Percentiles rank a stretch among this genome's conserved stretches.
These are phyloP conservation scores for Penicillium nordicum DNA, from an alignment of 2,329 filamentous ascomycete genomes.

Conservation along the genomic window DNA sequence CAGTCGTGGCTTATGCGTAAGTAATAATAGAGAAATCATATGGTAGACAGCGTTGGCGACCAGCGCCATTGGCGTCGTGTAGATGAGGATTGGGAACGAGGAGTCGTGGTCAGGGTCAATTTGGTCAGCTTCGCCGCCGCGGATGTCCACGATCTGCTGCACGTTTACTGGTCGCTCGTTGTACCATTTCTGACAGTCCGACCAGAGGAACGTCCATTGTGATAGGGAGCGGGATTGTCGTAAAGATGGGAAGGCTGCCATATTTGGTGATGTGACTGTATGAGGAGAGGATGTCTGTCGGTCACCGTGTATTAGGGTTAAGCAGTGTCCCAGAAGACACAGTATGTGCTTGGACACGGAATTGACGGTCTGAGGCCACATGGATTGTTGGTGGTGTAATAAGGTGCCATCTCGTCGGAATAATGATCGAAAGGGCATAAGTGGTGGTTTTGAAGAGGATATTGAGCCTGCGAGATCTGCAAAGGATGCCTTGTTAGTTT, in stretches of 20 bases:
- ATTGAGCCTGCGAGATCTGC: conserved; percentile 24
- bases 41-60: conserved; percentile 26
- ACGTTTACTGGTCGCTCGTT: conserved; percentile 21
- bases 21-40: conserved; percentile 21
- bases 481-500: not conserved
- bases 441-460: conserved; percentile 12
- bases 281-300: conserved; percentile 9
- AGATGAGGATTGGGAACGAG: conserved; percentile 27
- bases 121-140: conserved; percentile 24
- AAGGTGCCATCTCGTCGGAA: conserved; percentile 18
- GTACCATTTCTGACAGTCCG: conserved; percentile 27
- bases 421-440: conserved; percentile 18
- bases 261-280: conserved; percentile 6
- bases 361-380: conserved; percentile 7
- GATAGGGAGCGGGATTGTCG: conserved; percentile 21
- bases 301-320: conserved; percentile 17
- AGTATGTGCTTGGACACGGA: conserved; percentile 19
- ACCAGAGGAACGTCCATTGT: conserved; percentile 26
- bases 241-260: conserved; percentile 16
- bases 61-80: conserved; percentile 27
- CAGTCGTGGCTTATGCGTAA: conserved; percentile 24
- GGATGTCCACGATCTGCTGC: conserved; percentile 24
- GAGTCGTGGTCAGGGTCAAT: conserved; percentile 22
- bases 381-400: conserved; percentile 2
- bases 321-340: conserved; percentile 18